Percentiles rank a stretch among this genome's conserved stretches.
Evolutionary conservation across 441 rosid genomes (phyloP).

Genomic region (Pelargonium myrrhifolium): DNA sequence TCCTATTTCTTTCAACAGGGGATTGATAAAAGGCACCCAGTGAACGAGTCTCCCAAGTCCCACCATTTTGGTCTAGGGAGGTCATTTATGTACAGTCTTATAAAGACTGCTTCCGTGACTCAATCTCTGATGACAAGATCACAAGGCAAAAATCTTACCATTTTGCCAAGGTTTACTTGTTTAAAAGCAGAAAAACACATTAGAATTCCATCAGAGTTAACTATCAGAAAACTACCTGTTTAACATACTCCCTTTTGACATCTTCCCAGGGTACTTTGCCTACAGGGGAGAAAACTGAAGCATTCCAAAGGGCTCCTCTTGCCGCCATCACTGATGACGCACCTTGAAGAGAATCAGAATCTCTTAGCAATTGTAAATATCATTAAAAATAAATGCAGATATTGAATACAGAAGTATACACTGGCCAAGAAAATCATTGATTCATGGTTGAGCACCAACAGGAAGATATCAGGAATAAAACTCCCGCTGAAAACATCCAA

Average conservation of each 20-base stretch:
- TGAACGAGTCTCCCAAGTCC: background rate
- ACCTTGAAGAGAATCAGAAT: conserved; percentile 33
- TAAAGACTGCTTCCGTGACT: background rate
- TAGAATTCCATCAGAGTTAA: background rate
- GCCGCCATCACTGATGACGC: conserved; percentile 88
- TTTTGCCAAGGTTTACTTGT: background rate
- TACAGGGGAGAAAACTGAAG: conserved; percentile 69
- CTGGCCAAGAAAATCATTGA: background rate
- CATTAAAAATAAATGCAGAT: background rate
- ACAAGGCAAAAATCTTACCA: background rate
- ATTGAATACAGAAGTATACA: conserved; percentile 5
- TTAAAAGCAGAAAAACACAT: background rate
- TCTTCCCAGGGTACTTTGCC: conserved; percentile 67
- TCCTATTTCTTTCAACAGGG: background rate
- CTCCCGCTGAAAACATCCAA: background rate
- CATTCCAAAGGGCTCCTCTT: conserved; percentile 95
- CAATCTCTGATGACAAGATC: background rate
- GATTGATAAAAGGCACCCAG: background rate
- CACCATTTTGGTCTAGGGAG: background rate
- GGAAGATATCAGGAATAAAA: background rate
- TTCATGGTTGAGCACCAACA: background rate
- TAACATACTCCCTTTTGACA: conserved; percentile 51
- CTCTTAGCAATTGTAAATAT: conserved; percentile 6
- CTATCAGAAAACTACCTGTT: conserved; percentile 43
- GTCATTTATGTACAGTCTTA: background rate